These are phyloP conservation scores for Hypoxylon sp. DNA, from an alignment of 2,329 filamentous ascomycete species.

Conservation along the genomic window DNA sequence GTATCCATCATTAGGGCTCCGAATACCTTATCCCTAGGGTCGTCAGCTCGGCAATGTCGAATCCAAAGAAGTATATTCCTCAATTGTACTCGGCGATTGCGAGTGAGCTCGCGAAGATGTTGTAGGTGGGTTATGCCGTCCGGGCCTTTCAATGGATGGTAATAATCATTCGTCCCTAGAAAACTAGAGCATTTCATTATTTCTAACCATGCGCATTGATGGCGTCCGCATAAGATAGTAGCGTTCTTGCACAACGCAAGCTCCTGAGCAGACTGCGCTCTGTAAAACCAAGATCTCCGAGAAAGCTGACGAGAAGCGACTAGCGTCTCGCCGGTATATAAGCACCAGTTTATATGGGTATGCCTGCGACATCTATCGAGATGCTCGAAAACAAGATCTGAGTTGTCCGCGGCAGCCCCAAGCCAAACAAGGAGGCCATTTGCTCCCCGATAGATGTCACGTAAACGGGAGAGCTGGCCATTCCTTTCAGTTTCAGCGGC, in stretches of 20 bases:
- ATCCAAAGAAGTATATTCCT: constrained; percentile 22
- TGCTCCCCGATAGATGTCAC: constrained; percentile 17
- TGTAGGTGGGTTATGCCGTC: constrained; percentile 28
- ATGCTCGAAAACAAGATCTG: constrained; percentile 36
- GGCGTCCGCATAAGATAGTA: constrained; percentile 27
- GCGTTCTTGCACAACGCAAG: constrained; percentile 19
- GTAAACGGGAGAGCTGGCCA: constrained; percentile 10
- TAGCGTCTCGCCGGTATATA: constrained; percentile 29
- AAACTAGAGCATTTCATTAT: constrained; percentile 30
- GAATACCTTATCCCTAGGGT: constrained; percentile 35
- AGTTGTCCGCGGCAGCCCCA: constrained; percentile 27
- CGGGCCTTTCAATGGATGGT: constrained; percentile 32
- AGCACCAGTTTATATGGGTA: constrained; percentile 36
- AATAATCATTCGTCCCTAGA: constrained; percentile 17
- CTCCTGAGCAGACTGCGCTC: constrained; percentile 20
- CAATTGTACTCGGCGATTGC: constrained; percentile 4
- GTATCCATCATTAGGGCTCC: constrained; percentile 17
- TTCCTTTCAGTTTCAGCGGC: constrained; percentile 3
- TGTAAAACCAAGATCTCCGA: constrained; percentile 32
- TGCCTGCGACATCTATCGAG: constrained; percentile 31
- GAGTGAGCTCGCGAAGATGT: constrained; percentile 23
- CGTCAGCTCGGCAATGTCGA: constrained; percentile 25
- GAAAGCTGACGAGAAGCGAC: constrained; percentile 28
- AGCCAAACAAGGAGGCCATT: constrained; percentile 35
- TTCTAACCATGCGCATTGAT: constrained; percentile 22